Base-by-base conservation (phyloP, 768 basidiomycete species). In the Lactifluus volemus region DNA sequence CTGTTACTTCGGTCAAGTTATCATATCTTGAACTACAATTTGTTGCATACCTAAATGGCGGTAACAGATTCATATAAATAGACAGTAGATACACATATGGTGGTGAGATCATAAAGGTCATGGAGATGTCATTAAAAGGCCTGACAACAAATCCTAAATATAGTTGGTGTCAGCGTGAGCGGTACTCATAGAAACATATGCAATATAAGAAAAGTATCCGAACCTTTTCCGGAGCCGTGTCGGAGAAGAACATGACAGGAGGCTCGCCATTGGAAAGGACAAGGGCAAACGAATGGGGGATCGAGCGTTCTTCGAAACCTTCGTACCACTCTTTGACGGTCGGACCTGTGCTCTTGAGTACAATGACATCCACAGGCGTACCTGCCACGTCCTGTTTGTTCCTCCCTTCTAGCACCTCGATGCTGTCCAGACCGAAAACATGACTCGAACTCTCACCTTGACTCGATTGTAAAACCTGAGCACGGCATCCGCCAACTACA, bases 281-380 rank as follows among this genome's bases (percentile, higher is more conserved):
- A 49, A 65, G 51, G 5, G 56, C 64, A 36, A 65, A 63, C 10
- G 61, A 54, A 47, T 65, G 53, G 15, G 64, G 56, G n/a, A 65
- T 63, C 11, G 64, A 52, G 29, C 64, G 49, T 44, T 65, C 64
- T 32, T 65, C 64, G 21, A 63, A 65, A 12, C 64, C 64, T 29
- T 65, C 62, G 49, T 58, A 49, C 64, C 64, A 65, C 45, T 65
- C 64, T 29, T 63, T 63, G 19, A 55, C 36, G 3, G 19, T 44
- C 3, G 51, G 49, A 1, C 44, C 41, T 9, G 51, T 12, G 19
- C 1, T 17, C 8, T 57, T 63, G 30, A 63, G 63, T 4, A 36
- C 48, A 48, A 64, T 21, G 12, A 57, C 55, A 29, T 64, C 63
- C 32, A 53, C 32, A 12, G 63, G 63, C 30, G 14, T 19, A 42